Conservation (phyloP, 805 yeast genomes). For the Tetrapisispora iriomotensis region DNA sequence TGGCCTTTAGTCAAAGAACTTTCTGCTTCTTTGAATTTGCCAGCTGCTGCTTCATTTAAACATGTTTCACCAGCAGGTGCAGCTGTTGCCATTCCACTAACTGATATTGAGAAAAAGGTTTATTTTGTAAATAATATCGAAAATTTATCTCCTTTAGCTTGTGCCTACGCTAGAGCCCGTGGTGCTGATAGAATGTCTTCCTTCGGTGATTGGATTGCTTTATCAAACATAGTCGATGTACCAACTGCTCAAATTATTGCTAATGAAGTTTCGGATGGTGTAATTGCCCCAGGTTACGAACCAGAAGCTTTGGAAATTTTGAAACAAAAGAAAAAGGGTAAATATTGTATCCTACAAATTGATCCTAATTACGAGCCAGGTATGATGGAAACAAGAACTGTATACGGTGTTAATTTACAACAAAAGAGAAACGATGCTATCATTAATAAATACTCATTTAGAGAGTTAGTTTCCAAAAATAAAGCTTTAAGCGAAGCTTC, state of each 20-base stretch:
- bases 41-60: constrained; percentile 98
- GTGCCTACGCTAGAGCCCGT: constrained; percentile 98
- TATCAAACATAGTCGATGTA: constrained; percentile 90
- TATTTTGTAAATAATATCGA: constrained; percentile 93
- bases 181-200: constrained; percentile 99
- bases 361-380: constrained; percentile 91
- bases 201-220: constrained; percentile 96
- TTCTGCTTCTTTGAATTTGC: constrained; percentile 85
- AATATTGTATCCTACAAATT: constrained; percentile 91
- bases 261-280: constrained; percentile 97
- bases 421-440: constrained; percentile 98
- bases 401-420: constrained; percentile 88
- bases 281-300: constrained; percentile 93
- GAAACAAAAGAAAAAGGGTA: constrained; percentile 91
- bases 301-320: constrained; percentile 86
- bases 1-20: constrained; percentile 98
- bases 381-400: constrained; percentile 78
- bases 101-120: constrained; percentile 85
- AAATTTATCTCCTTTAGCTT: constrained; percentile 91
- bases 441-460: constrained; percentile 80
- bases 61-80: constrained; percentile 99
- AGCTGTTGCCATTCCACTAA: constrained; percentile 90
- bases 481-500: constrained; percentile 88
- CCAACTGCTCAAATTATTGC: constrained; percentile 96
- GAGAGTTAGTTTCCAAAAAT: constrained; percentile 82